Conservation (phyloP, 129 eudicot genomes). For the Solidago caesia region DNA sequence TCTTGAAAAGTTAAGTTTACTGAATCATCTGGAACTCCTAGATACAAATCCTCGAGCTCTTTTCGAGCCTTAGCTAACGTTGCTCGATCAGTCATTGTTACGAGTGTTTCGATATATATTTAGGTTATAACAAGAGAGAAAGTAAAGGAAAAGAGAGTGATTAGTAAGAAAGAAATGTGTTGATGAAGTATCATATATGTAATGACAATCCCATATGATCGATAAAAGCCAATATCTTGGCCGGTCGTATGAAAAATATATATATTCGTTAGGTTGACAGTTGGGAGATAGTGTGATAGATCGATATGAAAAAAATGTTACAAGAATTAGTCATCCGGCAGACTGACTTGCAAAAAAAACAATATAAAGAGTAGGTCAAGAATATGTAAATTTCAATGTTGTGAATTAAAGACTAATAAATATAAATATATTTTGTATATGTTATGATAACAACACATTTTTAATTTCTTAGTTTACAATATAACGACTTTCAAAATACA, state of each 20-base stretch:
- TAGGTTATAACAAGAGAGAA: neutral
- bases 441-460: neutral
- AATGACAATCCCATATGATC: conserved; percentile 14
- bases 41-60: conserved; percentile 72
- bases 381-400: conserved; percentile 25
- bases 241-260: conserved; percentile 26
- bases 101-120: neutral
- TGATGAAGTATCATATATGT: conserved; percentile 31
- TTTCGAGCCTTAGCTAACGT: conserved; percentile 60
- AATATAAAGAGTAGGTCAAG: conserved; percentile 19
- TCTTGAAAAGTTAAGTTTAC: conserved; percentile 82
- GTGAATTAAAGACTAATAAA: neutral
- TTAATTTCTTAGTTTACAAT: neutral
- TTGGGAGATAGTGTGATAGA: neutral
- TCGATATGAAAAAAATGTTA: neutral
- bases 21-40: conserved; percentile 74
- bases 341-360: neutral
- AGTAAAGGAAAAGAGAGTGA: neutral
- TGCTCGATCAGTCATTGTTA: conserved; percentile 35
- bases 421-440: neutral
- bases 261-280: neutral
- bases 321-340: conserved; percentile 33
- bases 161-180: conserved; percentile 15
- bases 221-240: conserved; percentile 27
- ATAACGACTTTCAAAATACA: too few relatives aligned